Base-by-base conservation (phyloP, 2,329 filamentous ascomycete genomes). In the Hirsutella rhossiliensis region DNA sequence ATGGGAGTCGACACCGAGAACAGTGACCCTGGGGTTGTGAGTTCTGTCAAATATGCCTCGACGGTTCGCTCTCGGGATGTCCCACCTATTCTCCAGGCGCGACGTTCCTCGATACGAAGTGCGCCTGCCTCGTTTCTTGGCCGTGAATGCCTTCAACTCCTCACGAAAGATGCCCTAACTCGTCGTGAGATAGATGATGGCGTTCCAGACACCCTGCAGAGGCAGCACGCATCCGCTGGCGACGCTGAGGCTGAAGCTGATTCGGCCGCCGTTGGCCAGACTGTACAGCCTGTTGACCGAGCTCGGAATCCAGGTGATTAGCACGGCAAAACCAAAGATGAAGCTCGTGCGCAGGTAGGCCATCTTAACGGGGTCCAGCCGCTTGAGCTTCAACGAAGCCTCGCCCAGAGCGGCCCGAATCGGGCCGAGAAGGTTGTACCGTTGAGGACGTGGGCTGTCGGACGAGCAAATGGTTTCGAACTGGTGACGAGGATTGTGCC, bases 121-220 rank as follows among this genome's bases (percentile, higher is more conserved):
- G 11, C 31, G 31, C 28, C 31, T 36, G 6, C 31, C 41, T n/a
- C 45, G 42, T 29, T 31, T 38, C 23, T 47, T 52, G 17, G 44
- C 48, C 38, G 44, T 55, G 7, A 49, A 23, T 17, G 43, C 41
- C 36, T 38, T 47, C 4, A 51, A n/a, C 38, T 58, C 60, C n/a
- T 56, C 58, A 37, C 51, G 36, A 11, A 64, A 50, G 1, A 48
- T 53, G 13, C 49, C 52, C 72, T 70, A 76, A 51, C 70, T 84
- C 1, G 82, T 84, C 3, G 73, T 76, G 48, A 84, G 75, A 60
- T 87, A 90, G 42, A 90, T 86, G 41, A 85, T 62, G 30, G 80
- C 75, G 55, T 90, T 90, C 84, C 84, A 89, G 41, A 87, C 76
- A 1, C 86, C 85, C 58, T 90, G 86, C 0, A 87, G 67, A 0